Percentiles rank a stretch among this genome's conserved stretches.
Conservation (phyloP, 1,284 basidiomycete species). For the Microbotryomycetes sp. region DNA sequence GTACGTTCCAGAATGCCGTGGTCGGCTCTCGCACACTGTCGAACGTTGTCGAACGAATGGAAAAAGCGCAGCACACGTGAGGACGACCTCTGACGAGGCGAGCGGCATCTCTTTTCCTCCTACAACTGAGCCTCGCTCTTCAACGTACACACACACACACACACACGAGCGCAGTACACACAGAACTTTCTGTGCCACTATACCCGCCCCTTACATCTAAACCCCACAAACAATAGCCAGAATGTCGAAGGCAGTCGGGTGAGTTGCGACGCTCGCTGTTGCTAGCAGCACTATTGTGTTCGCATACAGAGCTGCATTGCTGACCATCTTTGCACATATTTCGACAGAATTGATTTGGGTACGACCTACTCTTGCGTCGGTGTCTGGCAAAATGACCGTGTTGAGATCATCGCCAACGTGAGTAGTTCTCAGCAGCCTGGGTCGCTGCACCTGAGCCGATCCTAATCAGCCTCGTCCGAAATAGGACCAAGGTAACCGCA, state of each 20-base stretch:
- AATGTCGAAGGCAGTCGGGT: background rate
- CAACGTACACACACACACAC: background rate
- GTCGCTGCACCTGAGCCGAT: background rate
- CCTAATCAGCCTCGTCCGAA: background rate
- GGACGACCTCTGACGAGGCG: no score
- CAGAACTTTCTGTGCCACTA: background rate
- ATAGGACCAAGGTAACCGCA: slow-evolving; percentile 79
- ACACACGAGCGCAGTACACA: no score
- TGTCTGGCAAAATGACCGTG: slow-evolving; percentile 97
- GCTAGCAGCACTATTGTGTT: no score
- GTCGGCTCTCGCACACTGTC: no score
- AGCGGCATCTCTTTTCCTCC: background rate
- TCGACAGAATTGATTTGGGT: background rate
- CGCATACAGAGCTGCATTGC: background rate
- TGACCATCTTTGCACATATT: background rate
- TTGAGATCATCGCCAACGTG: slow-evolving; percentile 72
- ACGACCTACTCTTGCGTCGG: slow-evolving; percentile 56
- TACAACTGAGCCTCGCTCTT: background rate
- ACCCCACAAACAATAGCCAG: background rate
- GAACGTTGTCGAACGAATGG: no score
- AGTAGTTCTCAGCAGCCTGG: background rate
- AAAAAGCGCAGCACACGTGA: no score
- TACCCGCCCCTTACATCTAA: background rate
- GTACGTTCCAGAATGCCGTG: no score
- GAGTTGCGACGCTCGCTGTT: background rate